phyloP scores from a whole-genome alignment of 108 stramenopile species.

The Asterionellopsis glacialis region DNA sequence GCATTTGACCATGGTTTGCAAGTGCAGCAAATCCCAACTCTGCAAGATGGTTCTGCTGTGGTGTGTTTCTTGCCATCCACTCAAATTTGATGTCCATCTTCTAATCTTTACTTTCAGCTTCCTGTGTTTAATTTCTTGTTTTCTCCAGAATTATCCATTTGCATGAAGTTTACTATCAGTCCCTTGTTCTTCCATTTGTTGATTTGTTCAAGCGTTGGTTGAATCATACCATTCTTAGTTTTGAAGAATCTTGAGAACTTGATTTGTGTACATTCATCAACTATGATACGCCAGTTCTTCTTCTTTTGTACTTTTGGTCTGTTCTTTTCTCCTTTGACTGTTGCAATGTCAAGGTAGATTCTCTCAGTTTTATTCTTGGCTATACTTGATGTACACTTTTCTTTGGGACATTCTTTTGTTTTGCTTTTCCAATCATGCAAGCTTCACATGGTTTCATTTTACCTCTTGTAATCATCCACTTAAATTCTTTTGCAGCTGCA shows the following conservation, averaged over 20 bases:
- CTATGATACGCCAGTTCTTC: conserved; percentile 6
- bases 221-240: conserved; percentile 9
- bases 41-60: conserved; percentile 9
- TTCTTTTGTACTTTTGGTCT: background rate
- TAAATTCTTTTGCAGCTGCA: conserved; percentile 12
- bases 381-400: background rate
- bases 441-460: conserved; percentile 18
- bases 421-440: conserved; percentile 16
- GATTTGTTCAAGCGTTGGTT: conserved; percentile 10
- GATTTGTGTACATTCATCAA: conserved; percentile 11
- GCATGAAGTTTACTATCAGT: conserved; percentile 2
- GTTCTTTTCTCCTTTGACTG: background rate
- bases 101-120: conserved; percentile 9
- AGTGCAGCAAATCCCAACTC: conserved; percentile 21
- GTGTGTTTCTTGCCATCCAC: conserved; percentile 11
- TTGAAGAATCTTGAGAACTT: conserved; percentile 9
- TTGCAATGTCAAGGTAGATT: conserved; percentile 9
- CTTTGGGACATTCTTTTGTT: conserved; percentile 18
- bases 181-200: conserved; percentile 7
- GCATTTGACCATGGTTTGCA: background rate
- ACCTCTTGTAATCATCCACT: conserved; percentile 15
- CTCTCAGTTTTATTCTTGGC: conserved; percentile 2
- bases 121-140: conserved; percentile 6
- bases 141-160: conserved; percentile 18
- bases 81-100: conserved; percentile 16